Evolutionary conservation across 805 yeast species (phyloP).

Genomic region (Starmerella kuoi): DNA sequence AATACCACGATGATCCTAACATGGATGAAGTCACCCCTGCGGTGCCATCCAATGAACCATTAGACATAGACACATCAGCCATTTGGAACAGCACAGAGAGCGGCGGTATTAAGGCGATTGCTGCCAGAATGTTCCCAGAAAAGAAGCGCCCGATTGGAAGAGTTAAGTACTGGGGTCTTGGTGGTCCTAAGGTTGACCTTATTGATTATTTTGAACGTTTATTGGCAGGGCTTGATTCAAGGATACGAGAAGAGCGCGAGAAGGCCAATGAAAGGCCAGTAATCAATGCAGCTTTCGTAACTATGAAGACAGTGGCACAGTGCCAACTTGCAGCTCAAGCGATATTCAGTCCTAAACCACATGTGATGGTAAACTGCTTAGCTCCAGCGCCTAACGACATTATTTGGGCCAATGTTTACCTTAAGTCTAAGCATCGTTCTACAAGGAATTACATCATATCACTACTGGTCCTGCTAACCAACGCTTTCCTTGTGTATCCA

Average conservation of each 20-base stretch:
- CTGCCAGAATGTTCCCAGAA: slow-evolving; percentile 9
- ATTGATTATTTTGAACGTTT: slow-evolving; percentile 63
- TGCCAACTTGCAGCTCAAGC: slow-evolving; percentile 97
- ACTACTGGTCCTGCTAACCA: slow-evolving; percentile 49
- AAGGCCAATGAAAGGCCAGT: slow-evolving; percentile 51
- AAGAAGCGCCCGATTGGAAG: slow-evolving; percentile 47
- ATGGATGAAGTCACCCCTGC: not conserved
- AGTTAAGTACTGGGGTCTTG: slow-evolving; percentile 47
- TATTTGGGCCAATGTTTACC: slow-evolving; percentile 80
- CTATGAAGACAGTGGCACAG: slow-evolving; percentile 88
- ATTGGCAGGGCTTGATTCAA: slow-evolving; percentile 56
- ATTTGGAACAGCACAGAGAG: not conserved
- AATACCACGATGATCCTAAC: slow-evolving; percentile 1
- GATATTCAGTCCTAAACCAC: slow-evolving; percentile 77
- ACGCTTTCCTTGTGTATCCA: slow-evolving; percentile 67
- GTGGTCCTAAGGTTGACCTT: slow-evolving; percentile 67
- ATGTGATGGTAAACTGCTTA: slow-evolving; percentile 62
- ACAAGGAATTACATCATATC: slow-evolving; percentile 54
- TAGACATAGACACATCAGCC: not conserved
- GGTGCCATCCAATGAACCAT: not conserved
- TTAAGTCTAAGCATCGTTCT: slow-evolving; percentile 62
- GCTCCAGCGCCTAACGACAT: slow-evolving; percentile 97
- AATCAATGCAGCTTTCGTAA: slow-evolving; percentile 83
- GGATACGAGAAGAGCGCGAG: slow-evolving; percentile 51
- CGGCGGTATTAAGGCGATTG: slow-evolving; percentile 1